Evolutionary conservation across 495 filamentous ascomycete species (phyloP).

Genomic region (Tuber calosporum): DNA sequence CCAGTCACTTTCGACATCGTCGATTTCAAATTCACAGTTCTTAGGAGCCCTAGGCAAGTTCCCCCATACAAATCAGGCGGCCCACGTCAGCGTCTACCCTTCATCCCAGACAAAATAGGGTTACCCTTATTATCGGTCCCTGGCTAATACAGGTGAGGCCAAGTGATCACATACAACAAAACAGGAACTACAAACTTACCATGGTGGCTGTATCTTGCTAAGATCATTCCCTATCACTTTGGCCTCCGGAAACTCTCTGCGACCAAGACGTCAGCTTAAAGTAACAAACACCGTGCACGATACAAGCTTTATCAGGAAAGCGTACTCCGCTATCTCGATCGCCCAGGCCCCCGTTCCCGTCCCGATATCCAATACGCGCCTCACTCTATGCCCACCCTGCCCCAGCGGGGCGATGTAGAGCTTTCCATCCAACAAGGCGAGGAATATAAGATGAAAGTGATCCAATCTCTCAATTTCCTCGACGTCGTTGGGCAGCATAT

Average conservation of each 20-base stretch:
- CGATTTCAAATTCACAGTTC: conserved; percentile 57
- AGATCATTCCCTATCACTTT: conserved; percentile 56
- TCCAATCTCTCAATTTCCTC: conserved; percentile 66
- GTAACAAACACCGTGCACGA: background rate
- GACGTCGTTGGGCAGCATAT: conserved; percentile 61
- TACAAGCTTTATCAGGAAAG: background rate
- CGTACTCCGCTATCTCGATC: conserved; percentile 48
- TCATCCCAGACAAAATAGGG: background rate
- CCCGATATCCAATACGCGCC: conserved; percentile 57
- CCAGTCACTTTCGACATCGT: conserved; percentile 58
- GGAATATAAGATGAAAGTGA: conserved; percentile 57
- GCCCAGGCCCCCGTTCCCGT: conserved; percentile 64
- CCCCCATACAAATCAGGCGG: background rate
- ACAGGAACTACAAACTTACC: conserved; percentile 28
- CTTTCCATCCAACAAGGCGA: conserved; percentile 47
- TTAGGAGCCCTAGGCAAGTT: conserved; percentile 42
- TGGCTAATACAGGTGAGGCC: conserved; percentile 2
- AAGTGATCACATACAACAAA: background rate
- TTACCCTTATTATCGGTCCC: background rate
- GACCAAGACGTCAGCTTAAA: background rate
- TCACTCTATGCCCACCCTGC: conserved; percentile 39
- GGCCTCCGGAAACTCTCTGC: conserved; percentile 22
- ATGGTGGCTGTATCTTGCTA: conserved; percentile 55
- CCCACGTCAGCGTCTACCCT: background rate
- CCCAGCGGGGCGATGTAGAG: conserved; percentile 54